These are phyloP conservation scores for Cytospora piceae DNA, from an alignment of 2,329 filamentous ascomycete species.

Conservation along the genomic window DNA sequence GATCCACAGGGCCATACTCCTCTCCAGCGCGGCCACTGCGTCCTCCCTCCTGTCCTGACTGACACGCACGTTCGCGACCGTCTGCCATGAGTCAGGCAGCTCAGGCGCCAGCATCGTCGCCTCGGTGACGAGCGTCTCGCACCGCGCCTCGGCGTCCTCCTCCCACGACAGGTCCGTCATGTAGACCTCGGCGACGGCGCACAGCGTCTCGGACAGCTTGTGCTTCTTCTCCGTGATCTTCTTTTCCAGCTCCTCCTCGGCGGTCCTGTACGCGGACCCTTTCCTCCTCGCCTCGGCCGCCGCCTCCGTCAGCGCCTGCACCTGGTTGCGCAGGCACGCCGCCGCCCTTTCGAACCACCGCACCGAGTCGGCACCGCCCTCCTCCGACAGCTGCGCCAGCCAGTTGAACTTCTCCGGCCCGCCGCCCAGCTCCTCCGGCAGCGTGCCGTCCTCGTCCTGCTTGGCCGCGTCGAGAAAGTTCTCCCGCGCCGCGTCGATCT, in stretches of 20 bases:
- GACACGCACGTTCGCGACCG: slow-evolving; percentile 89
- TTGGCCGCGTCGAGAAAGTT: slow-evolving; percentile 74
- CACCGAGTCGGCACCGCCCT: slow-evolving; percentile 68
- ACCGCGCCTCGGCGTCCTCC: slow-evolving; percentile 83
- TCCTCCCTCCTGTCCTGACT: slow-evolving; percentile 82
- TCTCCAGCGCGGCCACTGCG: slow-evolving; percentile 74
- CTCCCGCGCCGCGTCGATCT: slow-evolving; percentile 72
- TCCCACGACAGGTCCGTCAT: slow-evolving; percentile 98
- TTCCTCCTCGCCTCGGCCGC: slow-evolving; percentile 43
- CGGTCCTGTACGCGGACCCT: slow-evolving; percentile 38
- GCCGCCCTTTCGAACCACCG: slow-evolving; percentile 73
- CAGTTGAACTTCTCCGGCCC: slow-evolving; percentile 94
- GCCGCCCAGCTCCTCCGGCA: slow-evolving; percentile 73
- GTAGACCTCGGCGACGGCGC: slow-evolving; percentile 93
- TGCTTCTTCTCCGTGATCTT: slow-evolving; percentile 76
- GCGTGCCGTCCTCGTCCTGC: slow-evolving; percentile 75
- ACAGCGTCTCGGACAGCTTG: slow-evolving; percentile 89
- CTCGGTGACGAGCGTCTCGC: slow-evolving; percentile 88
- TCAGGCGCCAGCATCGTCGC: slow-evolving; percentile 83
- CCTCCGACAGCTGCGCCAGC: slow-evolving; percentile 84
- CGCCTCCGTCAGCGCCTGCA: slow-evolving; percentile 62
- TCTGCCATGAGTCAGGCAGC: slow-evolving; percentile 89
- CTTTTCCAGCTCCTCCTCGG: slow-evolving; percentile 55
- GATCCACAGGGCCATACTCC: slow-evolving; percentile 84
- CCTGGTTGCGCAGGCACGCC: slow-evolving; percentile 70